These are phyloP conservation scores for Oldenlandia corymbosa DNA, from an alignment of 257 asterid genomes.

Conservation along the genomic window DNA sequence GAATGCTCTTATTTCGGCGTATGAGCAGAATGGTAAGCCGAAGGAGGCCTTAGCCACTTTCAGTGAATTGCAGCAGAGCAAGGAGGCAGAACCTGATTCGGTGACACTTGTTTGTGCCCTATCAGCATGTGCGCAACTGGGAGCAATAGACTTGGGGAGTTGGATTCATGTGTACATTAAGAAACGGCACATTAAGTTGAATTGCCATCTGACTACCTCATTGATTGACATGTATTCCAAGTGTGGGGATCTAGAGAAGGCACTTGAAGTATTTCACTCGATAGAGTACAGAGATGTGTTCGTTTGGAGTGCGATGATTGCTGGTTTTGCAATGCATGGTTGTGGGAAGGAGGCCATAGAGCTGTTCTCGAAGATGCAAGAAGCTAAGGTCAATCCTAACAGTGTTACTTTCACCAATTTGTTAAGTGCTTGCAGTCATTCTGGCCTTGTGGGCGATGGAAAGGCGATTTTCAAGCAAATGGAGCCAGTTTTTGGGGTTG, in stretches of 20 bases:
- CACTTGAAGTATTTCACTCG: slow-evolving; percentile 58
- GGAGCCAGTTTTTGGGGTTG: slow-evolving; percentile 41
- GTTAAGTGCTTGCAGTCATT: slow-evolving; percentile 75
- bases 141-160: slow-evolving; percentile 62
- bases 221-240: slow-evolving; percentile 74
- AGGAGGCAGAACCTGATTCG: slow-evolving; percentile 55
- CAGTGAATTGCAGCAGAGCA: slow-evolving; percentile 54
- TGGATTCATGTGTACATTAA: slow-evolving; percentile 72
- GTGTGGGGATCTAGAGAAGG: slow-evolving; percentile 70
- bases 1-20: slow-evolving; percentile 81
- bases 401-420: slow-evolving; percentile 60
- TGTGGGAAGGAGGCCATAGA: slow-evolving; percentile 54
- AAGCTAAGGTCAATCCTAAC: slow-evolving; percentile 55
- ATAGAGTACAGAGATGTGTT: slow-evolving; percentile 48
- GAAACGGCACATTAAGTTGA: slow-evolving; percentile 45
- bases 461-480: slow-evolving; percentile 41
- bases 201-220: slow-evolving; percentile 59
- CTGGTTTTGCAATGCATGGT: slow-evolving; percentile 78
- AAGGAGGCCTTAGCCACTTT: slow-evolving; percentile 61
- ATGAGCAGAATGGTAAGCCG: slow-evolving; percentile 60
- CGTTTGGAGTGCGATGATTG: slow-evolving; percentile 85
- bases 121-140: slow-evolving; percentile 76
- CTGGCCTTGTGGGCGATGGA: slow-evolving; percentile 71
- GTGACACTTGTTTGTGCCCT: slow-evolving; percentile 66
- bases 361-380: slow-evolving; percentile 54